Percentiles rank a stretch among this genome's conserved stretches.
These are phyloP conservation scores for Lizonia empirigonia DNA, from an alignment of 2,329 filamentous ascomycete species.

Conservation along the genomic window DNA sequence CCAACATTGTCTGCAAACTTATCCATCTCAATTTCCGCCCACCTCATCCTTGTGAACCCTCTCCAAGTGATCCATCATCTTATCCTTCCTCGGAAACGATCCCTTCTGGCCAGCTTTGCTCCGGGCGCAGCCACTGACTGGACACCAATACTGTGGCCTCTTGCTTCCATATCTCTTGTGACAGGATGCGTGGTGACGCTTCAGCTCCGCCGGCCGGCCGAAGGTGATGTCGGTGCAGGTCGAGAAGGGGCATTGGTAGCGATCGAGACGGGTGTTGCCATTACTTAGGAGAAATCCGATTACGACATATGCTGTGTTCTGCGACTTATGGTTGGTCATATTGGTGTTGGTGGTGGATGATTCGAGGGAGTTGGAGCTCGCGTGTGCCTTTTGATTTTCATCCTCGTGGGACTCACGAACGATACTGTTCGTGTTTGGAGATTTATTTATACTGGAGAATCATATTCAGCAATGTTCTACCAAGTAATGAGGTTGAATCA, in stretches of 20 bases:
- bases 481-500: too few species aligned
- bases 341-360: too few species aligned
- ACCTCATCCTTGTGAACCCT: slow-evolving; percentile 7
- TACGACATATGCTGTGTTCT: neutral
- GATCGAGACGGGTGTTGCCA: neutral
- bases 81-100: slow-evolving; percentile 14
- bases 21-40: neutral
- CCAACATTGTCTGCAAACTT: too few species aligned
- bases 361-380: too few species aligned
- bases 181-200: slow-evolving; percentile 5
- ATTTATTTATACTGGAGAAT: too few species aligned
- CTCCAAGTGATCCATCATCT: slow-evolving; percentile 19
- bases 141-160: slow-evolving; percentile 12
- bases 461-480: too few species aligned
- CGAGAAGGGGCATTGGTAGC: slow-evolving; percentile 5
- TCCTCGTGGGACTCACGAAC: too few species aligned
- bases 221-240: slow-evolving; percentile 3
- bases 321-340: too few species aligned
- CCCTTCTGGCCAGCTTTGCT: neutral
- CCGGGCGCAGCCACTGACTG: slow-evolving; percentile 2
- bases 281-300: neutral
- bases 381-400: too few species aligned
- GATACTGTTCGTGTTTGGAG: too few species aligned
- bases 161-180: neutral
- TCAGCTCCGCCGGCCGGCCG: slow-evolving; percentile 8